These are phyloP conservation scores for Pterocarpus macrocarpus DNA, from an alignment of 306 rosid species.

Conservation along the genomic window DNA sequence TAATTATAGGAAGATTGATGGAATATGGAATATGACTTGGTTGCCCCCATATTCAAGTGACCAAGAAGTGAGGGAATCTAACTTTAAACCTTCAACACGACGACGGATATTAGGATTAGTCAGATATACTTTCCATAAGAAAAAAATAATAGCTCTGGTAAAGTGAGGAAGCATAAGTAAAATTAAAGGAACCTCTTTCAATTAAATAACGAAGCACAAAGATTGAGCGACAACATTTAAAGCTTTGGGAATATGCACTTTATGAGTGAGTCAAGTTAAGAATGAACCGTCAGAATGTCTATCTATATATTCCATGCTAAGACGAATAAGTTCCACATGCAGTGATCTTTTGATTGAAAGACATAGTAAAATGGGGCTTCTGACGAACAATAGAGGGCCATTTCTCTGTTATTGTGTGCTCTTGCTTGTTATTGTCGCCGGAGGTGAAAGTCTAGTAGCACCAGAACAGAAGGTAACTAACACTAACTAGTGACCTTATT, in stretches of 20 bases:
- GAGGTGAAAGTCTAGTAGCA: conserved; percentile 53
- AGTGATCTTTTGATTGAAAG: conserved; percentile 21
- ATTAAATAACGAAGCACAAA: neutral
- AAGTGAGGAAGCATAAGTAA: conserved; percentile 51
- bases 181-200: conserved; percentile 50
- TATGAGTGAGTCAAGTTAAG: conserved; percentile 59
- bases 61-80: no score
- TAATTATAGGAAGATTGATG: no score
- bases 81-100: no score
- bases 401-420: conserved; percentile 44
- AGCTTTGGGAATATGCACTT: conserved; percentile 50
- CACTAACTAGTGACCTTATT: neutral
- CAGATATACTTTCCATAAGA: conserved; percentile 55
- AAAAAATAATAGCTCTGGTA: neutral
- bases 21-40: no score
- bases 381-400: conserved; percentile 29
- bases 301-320: conserved; percentile 24
- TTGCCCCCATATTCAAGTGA: no score
- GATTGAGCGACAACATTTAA: no score
- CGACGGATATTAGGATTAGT: conserved; percentile 14
- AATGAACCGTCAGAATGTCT: conserved; percentile 44
- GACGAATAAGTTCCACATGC: neutral
- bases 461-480: conserved; percentile 59
- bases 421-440: conserved; percentile 50
- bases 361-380: conserved; percentile 26